These are phyloP conservation scores for Hypoxylon intermedium DNA, from an alignment of 495 filamentous ascomycete genomes.

Conservation along the genomic window DNA sequence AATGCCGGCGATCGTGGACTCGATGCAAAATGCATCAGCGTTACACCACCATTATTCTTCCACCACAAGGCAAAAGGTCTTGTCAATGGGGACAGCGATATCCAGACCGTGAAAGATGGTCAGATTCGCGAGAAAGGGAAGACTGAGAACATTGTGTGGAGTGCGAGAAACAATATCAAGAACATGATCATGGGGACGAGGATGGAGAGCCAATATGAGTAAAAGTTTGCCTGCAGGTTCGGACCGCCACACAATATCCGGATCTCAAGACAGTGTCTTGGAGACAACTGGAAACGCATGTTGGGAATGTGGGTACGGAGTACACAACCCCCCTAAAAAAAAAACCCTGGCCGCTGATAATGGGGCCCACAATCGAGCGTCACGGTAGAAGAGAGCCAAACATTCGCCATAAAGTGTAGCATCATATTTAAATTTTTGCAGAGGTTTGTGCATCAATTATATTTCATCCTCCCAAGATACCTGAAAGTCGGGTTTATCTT, in stretches of 20 bases:
- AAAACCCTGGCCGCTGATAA: too few species aligned
- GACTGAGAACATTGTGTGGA: constrained; percentile 58
- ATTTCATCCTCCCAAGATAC: too few species aligned
- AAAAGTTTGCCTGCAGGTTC: not conserved
- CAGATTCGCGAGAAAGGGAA: constrained; percentile 46
- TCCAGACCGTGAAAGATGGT: constrained; percentile 38
- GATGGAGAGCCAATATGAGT: constrained; percentile 36
- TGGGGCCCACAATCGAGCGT: too few species aligned
- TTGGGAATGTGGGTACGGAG: too few species aligned
- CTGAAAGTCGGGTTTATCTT: too few species aligned
- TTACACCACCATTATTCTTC: constrained; percentile 57
- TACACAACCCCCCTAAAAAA: too few species aligned
- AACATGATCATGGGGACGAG: constrained; percentile 31
- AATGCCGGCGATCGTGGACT: constrained; percentile 26
- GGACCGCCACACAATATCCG: not conserved
- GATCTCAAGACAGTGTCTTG: not conserved
- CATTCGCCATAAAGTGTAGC: too few species aligned
- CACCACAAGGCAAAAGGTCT: constrained; percentile 53
- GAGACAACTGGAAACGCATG: too few species aligned
- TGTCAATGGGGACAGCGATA: constrained; percentile 53
- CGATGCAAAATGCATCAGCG: constrained; percentile 50
- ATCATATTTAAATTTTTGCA: too few species aligned
- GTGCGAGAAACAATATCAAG: constrained; percentile 55
- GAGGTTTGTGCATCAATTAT: too few species aligned
- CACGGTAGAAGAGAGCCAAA: too few species aligned